phyloP scores from a whole-genome alignment of 257 asterid genomes.

The Capsicum baccatum region DNA sequence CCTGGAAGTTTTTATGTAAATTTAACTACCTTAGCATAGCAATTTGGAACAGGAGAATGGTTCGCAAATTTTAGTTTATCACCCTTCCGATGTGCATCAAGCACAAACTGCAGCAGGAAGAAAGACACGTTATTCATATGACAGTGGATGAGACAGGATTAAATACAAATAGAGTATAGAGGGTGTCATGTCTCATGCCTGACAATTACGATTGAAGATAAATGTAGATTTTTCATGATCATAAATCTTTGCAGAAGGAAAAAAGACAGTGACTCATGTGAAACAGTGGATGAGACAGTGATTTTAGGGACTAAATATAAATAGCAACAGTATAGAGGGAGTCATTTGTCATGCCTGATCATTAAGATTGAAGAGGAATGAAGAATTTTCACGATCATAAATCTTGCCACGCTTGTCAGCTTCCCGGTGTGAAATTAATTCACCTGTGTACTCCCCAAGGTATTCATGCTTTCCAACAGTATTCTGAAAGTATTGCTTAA shows the following conservation, averaged over 20 bases:
- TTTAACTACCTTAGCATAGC: constrained; percentile 79
- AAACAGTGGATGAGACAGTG: background rate
- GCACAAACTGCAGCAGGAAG: constrained; percentile 70
- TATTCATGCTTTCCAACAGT: constrained; percentile 86
- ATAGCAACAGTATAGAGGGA: background rate
- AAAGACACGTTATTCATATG: constrained; percentile 7
- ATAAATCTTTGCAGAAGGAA: constrained; percentile 36
- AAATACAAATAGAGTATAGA: constrained; percentile 21
- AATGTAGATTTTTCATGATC: constrained; percentile 29
- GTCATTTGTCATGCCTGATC: constrained; percentile 67
- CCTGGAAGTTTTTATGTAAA: background rate
- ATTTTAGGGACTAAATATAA: background rate
- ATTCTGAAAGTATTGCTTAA: constrained; percentile 58
- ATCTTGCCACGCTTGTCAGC: constrained; percentile 99
- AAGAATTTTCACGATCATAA: constrained; percentile 92
- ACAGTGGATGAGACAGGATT: background rate
- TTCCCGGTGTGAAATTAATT: constrained; percentile 90
- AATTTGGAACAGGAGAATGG: constrained; percentile 95
- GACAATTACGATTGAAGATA: constrained; percentile 85
- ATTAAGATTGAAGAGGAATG: constrained; percentile 89
- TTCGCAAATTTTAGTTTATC: constrained; percentile 97
- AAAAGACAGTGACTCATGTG: constrained; percentile 24
- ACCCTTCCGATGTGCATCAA: constrained; percentile 95
- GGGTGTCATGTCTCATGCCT: constrained; percentile 51
- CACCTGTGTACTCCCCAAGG: constrained; percentile 99